Conservation (phyloP, 352 stramenopile species). For the Globisporangium spiculum region DNA sequence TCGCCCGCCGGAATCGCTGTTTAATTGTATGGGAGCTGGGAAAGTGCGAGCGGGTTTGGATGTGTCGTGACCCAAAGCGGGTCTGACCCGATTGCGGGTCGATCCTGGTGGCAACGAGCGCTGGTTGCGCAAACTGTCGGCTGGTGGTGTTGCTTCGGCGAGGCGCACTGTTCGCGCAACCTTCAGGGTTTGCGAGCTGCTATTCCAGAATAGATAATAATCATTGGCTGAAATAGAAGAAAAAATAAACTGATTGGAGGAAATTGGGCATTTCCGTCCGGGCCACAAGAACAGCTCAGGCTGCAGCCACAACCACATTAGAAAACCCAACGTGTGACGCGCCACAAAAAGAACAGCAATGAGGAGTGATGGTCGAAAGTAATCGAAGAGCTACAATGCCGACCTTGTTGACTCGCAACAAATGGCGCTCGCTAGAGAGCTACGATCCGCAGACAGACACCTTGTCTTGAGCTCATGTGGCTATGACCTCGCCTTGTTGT, state of each 20-base stretch:
- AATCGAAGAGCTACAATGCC: neutral
- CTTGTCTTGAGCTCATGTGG: neutral
- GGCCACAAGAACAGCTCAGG: conserved; percentile 5
- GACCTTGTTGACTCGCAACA: neutral
- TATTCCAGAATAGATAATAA: neutral
- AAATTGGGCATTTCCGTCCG: neutral
- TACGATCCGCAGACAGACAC: neutral
- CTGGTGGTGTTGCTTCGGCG: neutral
- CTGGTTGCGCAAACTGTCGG: conserved; percentile 5
- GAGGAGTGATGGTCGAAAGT: neutral
- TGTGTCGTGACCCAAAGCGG: no score
- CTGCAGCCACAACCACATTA: neutral
- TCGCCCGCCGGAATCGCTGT: conserved; percentile 10
- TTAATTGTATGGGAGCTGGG: conserved; percentile 1
- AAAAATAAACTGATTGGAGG: neutral
- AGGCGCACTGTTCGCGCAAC: neutral
- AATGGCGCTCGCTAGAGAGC: neutral
- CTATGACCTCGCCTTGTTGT: neutral
- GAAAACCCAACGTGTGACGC: neutral
- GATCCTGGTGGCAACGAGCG: neutral
- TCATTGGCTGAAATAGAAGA: neutral
- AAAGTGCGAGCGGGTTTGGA: neutral
- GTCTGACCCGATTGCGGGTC: neutral
- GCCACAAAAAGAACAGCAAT: neutral
- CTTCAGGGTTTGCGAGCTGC: neutral